Percentiles rank a stretch among this genome's conserved stretches.
Evolutionary conservation across 2,329 filamentous ascomycete genomes (phyloP).

Genomic region (Colletotrichum echinochloae): DNA sequence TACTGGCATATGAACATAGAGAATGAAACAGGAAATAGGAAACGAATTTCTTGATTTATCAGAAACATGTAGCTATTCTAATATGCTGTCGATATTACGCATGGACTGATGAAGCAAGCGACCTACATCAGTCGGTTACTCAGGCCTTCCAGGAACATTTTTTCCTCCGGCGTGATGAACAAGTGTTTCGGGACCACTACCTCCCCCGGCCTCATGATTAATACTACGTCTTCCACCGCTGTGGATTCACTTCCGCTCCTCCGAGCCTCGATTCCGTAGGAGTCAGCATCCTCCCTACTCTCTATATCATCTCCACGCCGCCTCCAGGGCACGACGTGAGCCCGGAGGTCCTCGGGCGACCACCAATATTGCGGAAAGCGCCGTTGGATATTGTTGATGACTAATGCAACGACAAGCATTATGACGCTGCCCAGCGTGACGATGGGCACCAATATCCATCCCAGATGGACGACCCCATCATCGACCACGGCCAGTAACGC

Average conservation of each 20-base stretch:
- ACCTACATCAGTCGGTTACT: slow-evolving; percentile 47
- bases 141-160: slow-evolving; percentile 51
- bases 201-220: slow-evolving; percentile 52
- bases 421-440: slow-evolving; percentile 70
- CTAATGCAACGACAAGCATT: slow-evolving; percentile 71
- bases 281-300: neutral
- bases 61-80: neutral
- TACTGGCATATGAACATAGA: slow-evolving; percentile 9
- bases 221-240: slow-evolving; percentile 42
- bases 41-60: neutral
- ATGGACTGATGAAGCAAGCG: neutral
- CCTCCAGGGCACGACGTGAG: slow-evolving; percentile 22
- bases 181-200: slow-evolving; percentile 52
- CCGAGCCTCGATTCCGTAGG: slow-evolving; percentile 12
- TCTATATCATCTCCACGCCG: slow-evolving; percentile 18
- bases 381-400: slow-evolving; percentile 77
- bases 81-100: neutral
- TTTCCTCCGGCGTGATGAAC: slow-evolving; percentile 54
- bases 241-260: slow-evolving; percentile 21
- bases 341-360: slow-evolving; percentile 56
- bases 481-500: slow-evolving; percentile 76
- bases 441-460: slow-evolving; percentile 77
- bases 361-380: slow-evolving; percentile 79
- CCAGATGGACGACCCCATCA: slow-evolving; percentile 63
- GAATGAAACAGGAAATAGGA: neutral